Conservation (phyloP, 140 eudicot species). For the Ambrosia hybrid region DNA sequence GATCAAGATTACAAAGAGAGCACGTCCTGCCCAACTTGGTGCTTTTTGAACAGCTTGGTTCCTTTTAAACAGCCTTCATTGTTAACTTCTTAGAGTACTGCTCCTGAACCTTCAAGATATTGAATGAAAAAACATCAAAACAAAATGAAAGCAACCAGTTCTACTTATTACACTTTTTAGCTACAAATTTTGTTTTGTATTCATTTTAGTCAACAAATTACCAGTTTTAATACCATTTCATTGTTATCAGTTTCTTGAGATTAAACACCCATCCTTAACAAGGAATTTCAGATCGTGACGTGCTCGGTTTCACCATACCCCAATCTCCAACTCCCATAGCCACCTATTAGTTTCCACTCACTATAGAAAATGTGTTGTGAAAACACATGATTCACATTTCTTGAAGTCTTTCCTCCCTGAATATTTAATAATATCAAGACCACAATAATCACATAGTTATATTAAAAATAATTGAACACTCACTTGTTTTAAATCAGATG, state of each 20-base stretch:
- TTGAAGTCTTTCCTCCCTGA: slow-evolving; percentile 90
- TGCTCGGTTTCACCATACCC: slow-evolving; percentile 61
- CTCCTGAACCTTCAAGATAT: too few species aligned
- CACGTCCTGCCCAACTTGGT: too few species aligned
- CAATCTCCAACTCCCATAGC: slow-evolving; percentile 83
- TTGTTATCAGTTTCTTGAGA: slow-evolving; percentile 49
- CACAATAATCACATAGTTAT: background rate
- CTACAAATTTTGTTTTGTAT: background rate
- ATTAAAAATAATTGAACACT: background rate
- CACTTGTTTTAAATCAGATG: slow-evolving; percentile 89
- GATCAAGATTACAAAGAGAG: too few species aligned
- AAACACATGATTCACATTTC: slow-evolving; percentile 76
- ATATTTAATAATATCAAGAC: background rate
- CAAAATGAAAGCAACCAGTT: too few species aligned
- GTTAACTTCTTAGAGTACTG: too few species aligned
- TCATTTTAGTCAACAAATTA: background rate
- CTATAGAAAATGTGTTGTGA: slow-evolving; percentile 70
- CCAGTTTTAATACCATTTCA: slow-evolving; percentile 44
- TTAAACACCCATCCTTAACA: slow-evolving; percentile 53
- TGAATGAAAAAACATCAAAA: too few species aligned
- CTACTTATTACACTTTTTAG: too few species aligned
- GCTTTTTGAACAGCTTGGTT: too few species aligned
- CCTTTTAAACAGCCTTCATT: too few species aligned
- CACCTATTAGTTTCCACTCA: slow-evolving; percentile 79
- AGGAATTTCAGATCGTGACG: slow-evolving; percentile 64